These are phyloP conservation scores for Amanita phalloides DNA, from an alignment of 768 basidiomycete species.

Conservation along the genomic window DNA sequence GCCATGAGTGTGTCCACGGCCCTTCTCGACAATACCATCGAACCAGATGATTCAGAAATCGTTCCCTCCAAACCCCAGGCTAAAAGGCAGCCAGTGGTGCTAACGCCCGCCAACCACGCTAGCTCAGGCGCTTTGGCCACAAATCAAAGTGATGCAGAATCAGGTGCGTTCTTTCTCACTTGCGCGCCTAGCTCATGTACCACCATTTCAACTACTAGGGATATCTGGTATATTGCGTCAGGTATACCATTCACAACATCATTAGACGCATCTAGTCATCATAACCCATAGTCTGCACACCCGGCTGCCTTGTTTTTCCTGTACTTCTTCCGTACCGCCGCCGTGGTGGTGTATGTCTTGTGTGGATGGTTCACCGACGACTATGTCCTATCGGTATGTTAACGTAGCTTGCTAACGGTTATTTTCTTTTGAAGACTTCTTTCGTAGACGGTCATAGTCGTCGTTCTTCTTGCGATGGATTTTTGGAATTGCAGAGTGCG, in stretches of 20 bases:
- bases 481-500: conserved; percentile 95
- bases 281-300: conserved; percentile 55
- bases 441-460: conserved; percentile 71
- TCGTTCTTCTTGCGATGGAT: conserved; percentile 90
- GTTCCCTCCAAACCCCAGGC: conserved; percentile 16
- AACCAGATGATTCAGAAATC: conserved; percentile 62
- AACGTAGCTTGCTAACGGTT: conserved; percentile 2
- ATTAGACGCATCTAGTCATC: not conserved
- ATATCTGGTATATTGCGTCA: conserved; percentile 70
- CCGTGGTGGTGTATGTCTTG: conserved; percentile 89
- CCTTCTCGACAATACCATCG: conserved; percentile 70
- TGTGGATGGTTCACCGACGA: conserved; percentile 84
- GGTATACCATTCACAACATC: conserved; percentile 25
- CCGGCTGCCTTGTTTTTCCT: conserved; percentile 80
- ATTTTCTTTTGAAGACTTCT: not conserved
- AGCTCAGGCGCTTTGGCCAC: conserved; percentile 35
- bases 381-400: conserved; percentile 84
- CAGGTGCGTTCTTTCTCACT: conserved; percentile 35
- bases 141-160: conserved; percentile 59
- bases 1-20: conserved; percentile 55
- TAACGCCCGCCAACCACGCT: conserved; percentile 41
- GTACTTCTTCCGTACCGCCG: conserved; percentile 79
- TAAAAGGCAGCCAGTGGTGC: conserved; percentile 35
- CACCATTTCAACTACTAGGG: conserved; percentile 24
- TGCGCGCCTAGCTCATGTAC: not conserved